Evolutionary conservation across 441 rosid genomes (phyloP).

Genomic region (Eruca vesicaria): DNA sequence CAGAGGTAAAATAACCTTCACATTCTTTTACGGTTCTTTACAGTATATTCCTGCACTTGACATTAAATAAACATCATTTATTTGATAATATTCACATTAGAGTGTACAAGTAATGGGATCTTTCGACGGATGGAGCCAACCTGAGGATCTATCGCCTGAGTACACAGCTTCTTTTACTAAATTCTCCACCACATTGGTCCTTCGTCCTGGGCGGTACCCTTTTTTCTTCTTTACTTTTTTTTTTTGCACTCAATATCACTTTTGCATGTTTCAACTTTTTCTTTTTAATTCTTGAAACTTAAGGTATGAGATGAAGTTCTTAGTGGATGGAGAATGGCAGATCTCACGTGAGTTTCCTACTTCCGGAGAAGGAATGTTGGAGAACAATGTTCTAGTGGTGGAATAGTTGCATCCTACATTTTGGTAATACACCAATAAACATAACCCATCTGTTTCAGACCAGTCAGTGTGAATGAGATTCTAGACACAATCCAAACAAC

Average conservation of each 20-base stretch:
- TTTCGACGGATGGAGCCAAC: conserved; percentile 86
- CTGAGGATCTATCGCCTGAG: conserved; percentile 80
- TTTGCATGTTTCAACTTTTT: not conserved
- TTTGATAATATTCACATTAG: conserved; percentile 29
- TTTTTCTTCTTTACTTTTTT: not conserved
- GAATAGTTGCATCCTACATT: conserved; percentile 39
- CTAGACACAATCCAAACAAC: not conserved
- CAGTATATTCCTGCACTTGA: not conserved
- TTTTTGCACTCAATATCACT: not conserved
- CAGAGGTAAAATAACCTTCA: conserved; percentile 51
- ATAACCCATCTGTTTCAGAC: not conserved
- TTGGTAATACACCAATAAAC: conserved; percentile 17
- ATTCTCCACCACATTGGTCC: conserved; percentile 63
- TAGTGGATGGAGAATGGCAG: conserved; percentile 92
- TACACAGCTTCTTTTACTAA: conserved; percentile 65
- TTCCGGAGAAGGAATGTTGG: conserved; percentile 61
- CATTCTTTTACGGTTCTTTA: not conserved
- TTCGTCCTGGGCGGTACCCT: conserved; percentile 79
- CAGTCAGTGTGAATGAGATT: not conserved
- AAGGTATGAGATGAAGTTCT: conserved; percentile 92
- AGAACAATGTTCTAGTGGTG: conserved; percentile 72
- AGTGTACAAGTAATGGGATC: conserved; percentile 92
- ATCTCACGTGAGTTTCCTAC: conserved; percentile 71
- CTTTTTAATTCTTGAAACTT: not conserved
- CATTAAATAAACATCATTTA: not conserved